These are phyloP conservation scores for Gyromitra esculenta DNA, from an alignment of 2,329 filamentous ascomycete genomes.

Conservation along the genomic window DNA sequence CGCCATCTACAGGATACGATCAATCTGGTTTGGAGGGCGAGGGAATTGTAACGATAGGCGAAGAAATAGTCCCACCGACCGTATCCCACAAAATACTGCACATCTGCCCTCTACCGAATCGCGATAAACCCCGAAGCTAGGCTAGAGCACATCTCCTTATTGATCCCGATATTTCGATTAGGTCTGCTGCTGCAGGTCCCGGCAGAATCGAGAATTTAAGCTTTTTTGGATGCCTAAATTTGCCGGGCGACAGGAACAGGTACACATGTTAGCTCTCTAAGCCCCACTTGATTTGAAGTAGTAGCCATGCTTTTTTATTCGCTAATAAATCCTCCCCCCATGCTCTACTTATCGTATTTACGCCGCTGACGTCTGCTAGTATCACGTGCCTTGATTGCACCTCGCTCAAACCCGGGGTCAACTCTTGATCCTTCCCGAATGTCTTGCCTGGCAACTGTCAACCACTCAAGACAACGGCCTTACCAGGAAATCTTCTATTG, in stretches of 20 bases:
- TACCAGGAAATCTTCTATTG: constrained; percentile 7
- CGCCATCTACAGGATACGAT: not conserved
- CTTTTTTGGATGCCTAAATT: constrained; percentile 45
- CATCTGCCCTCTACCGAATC: constrained; percentile 23
- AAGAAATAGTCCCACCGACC: constrained; percentile 19
- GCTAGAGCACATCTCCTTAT: constrained; percentile 27
- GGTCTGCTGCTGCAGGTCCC: constrained; percentile 38
- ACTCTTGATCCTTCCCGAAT: constrained; percentile 2
- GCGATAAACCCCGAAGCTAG: constrained; percentile 19
- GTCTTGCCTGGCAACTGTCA: constrained; percentile 27
- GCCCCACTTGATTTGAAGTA: constrained; percentile 15
- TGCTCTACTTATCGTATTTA: constrained; percentile 24
- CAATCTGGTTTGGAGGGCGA: not conserved
- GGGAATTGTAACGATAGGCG: not conserved
- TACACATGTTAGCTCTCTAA: constrained; percentile 29
- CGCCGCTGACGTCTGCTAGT: constrained; percentile 42
- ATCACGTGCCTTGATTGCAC: constrained; percentile 34
- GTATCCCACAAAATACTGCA: not conserved
- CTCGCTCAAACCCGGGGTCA: not conserved
- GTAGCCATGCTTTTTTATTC: constrained; percentile 35
- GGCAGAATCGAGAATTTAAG: constrained; percentile 41
- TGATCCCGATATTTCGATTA: constrained; percentile 37
- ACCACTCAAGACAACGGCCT: constrained; percentile 22
- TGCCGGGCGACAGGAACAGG: constrained; percentile 45
- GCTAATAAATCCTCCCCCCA: constrained; percentile 16